phyloP scores from a whole-genome alignment of 2,329 filamentous ascomycete genomes.

The Clarireedia homoeocarpa region DNA sequence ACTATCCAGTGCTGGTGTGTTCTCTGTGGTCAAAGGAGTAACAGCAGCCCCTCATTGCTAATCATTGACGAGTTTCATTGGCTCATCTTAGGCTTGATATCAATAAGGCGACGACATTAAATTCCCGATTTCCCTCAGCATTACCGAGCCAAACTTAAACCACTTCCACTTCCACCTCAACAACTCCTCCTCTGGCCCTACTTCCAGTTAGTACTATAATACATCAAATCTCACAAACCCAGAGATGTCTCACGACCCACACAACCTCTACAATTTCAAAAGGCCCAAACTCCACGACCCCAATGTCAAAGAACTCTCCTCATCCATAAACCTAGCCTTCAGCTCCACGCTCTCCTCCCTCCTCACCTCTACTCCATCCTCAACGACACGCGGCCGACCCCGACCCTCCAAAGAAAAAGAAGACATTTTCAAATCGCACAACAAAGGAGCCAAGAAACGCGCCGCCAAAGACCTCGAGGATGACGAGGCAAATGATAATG shows the following conservation, averaged over 20 bases:
- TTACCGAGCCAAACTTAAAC: not conserved
- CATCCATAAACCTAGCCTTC: slow-evolving; percentile 73
- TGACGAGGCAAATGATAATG: slow-evolving; percentile 38
- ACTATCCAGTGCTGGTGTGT: no score
- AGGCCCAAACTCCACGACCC: slow-evolving; percentile 49
- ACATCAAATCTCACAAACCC: not conserved
- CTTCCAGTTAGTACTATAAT: not conserved
- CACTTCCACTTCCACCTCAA: no score
- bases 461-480: slow-evolving; percentile 48
- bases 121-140: not conserved
- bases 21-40: no score
- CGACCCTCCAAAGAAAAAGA: slow-evolving; percentile 52
- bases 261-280: slow-evolving; percentile 68
- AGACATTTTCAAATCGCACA: slow-evolving; percentile 61
- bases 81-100: not conserved
- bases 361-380: slow-evolving; percentile 47
- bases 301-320: slow-evolving; percentile 56
- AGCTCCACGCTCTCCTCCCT: slow-evolving; percentile 80
- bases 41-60: no score
- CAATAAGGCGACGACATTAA: not conserved
- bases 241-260: slow-evolving; percentile 18
- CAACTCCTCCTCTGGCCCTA: no score
- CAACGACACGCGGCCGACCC: slow-evolving; percentile 40
- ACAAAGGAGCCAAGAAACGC: slow-evolving; percentile 53
- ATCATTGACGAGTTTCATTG: not conserved